Base-by-base conservation (phyloP, 805 yeast species). In the Ogataea parapolymorpha region DNA sequence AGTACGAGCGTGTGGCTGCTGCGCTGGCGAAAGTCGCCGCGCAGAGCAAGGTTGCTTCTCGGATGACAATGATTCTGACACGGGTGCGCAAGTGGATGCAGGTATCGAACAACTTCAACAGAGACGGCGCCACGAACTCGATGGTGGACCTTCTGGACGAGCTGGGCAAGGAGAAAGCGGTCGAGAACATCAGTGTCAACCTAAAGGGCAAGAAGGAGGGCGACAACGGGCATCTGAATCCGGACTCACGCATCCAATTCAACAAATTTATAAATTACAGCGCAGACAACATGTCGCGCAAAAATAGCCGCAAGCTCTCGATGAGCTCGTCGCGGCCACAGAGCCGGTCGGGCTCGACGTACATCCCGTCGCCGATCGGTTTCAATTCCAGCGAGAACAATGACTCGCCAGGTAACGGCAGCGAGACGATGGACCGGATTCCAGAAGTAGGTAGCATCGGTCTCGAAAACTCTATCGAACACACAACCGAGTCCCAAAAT, bases 131-230 rank as follows among this genome's bases (percentile, higher is more conserved):
- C 31, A 63, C 70, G n/a, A 71, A 72, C 44, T 80, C 82, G 11
- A 75, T 77, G 63, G 63, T 77, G 43, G 71, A 70, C 27, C 60
- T 79, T 32, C 56, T 72, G 42, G 75, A 78, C 48, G 80, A 79
- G 55, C 67, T 77, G 40, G 80, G 74, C 8, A 67, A 68, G 37
- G 79, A 75, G 47, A 70, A 63, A 37, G 70, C 70, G 2, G 62
- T 66, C n/a, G 70, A 66, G 42, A 58, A 50, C 37, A 59, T 63
- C 36, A 56, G 43, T 36, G 43, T 58, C 20, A 52, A 58, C 8
- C 27, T 54, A 7, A 20, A 20, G 39, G 49, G 48, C 41, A 51
- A 50, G 26, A 50, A 41, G 22, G 54, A 46, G 24, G 61, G 63
- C 12, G 63, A 59, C 42, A 58, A 57, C 38, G 53, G 49, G 14